Evolutionary conservation across 139 green algal species (phyloP).

Genomic region (Marvania coccoides): DNA sequence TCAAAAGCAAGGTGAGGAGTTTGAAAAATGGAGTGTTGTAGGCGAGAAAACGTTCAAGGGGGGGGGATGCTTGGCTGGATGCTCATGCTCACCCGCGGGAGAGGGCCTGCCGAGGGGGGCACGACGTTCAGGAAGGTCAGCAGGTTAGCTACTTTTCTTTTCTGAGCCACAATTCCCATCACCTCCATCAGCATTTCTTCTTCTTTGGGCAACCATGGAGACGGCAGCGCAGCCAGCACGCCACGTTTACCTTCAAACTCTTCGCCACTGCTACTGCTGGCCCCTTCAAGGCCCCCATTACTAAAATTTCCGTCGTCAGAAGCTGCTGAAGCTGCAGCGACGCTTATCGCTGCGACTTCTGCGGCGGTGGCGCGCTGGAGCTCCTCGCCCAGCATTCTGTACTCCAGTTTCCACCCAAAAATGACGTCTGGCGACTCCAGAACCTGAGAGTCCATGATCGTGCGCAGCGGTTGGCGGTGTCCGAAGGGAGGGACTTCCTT

Average conservation of each 20-base stretch:
- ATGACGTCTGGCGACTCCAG: neutral
- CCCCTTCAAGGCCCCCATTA: too few species aligned
- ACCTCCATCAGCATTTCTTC: neutral
- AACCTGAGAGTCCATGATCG: conserved; percentile 2
- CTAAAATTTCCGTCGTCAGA: neutral
- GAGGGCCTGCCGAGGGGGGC: neutral
- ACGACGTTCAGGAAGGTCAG: conserved; percentile 21
- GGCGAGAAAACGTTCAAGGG: too few species aligned
- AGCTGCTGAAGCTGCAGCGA: neutral
- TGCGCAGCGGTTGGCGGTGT: conserved; percentile 3
- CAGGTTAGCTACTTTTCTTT: neutral
- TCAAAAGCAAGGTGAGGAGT: too few species aligned
- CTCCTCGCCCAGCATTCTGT: neutral
- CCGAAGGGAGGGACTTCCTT: conserved; percentile 19
- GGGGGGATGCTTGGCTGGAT: too few species aligned
- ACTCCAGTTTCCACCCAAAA: conserved; percentile 2
- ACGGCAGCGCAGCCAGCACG: neutral
- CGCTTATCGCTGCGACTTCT: conserved; percentile 3
- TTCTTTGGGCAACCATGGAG: neutral
- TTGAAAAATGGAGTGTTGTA: too few species aligned
- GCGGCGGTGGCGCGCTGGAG: neutral
- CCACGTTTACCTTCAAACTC: too few species aligned
- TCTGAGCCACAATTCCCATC: conserved; percentile 3
- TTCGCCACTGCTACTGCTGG: neutral
- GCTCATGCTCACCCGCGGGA: neutral